Conservation (phyloP, 805 yeast genomes). For the Saturnispora sanitii region DNA sequence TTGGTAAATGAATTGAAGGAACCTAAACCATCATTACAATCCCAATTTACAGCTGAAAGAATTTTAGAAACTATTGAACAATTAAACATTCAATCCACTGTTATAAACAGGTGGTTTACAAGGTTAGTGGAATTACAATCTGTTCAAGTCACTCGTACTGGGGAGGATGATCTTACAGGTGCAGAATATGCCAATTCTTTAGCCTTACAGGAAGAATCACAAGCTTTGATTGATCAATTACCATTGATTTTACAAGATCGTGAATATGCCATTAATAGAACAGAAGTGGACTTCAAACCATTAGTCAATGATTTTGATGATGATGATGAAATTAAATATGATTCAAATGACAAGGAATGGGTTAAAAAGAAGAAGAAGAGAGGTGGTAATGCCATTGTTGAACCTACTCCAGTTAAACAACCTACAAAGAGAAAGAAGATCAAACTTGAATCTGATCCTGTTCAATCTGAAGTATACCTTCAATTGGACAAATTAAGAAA, state of each 20-base stretch:
- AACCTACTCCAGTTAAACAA: background rate
- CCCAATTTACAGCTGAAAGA: conserved; percentile 21
- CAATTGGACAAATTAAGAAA: conserved; percentile 20
- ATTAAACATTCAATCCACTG: conserved; percentile 42
- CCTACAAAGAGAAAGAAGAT: background rate
- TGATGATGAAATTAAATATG: background rate
- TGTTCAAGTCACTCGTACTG: conserved; percentile 31
- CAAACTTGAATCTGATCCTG: background rate
- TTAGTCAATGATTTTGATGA: too few species aligned
- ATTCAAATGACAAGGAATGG: conserved; percentile 6
- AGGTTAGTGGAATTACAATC: conserved; percentile 34
- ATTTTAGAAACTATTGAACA: conserved; percentile 21
- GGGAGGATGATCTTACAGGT: conserved; percentile 35
- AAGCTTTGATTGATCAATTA: conserved; percentile 45
- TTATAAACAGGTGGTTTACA: conserved; percentile 43
- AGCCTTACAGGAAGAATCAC: conserved; percentile 63
- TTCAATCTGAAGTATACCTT: background rate
- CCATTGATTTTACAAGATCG: conserved; percentile 40
- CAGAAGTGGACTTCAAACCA: conserved; percentile 14
- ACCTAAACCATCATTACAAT: conserved; percentile 12
- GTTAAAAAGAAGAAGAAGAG: conserved; percentile 3
- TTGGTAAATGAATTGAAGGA: conserved; percentile 1
- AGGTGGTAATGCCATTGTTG: background rate
- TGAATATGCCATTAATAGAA: conserved; percentile 26
- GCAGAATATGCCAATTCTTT: conserved; percentile 72